Percentiles rank a stretch among this genome's conserved stretches.
Evolutionary conservation across 148 eudicot genomes (phyloP).

Genomic region (Cornus florida): DNA sequence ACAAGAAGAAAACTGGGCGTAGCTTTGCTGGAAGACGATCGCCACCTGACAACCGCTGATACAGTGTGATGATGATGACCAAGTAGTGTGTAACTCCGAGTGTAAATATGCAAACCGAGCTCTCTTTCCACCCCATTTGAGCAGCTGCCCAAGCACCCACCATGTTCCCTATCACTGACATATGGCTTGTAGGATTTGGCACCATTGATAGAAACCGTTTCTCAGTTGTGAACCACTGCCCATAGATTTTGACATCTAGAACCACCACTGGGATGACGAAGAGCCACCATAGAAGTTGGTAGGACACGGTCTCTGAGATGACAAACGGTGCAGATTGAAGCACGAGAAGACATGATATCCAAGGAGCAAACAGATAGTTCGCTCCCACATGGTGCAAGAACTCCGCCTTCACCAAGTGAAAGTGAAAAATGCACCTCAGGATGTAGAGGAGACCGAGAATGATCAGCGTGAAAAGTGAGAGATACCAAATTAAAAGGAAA

Average conservation of each 20-base stretch:
- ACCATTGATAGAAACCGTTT: constrained; percentile 36
- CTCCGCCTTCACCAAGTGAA: constrained; percentile 37
- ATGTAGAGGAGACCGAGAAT: constrained; percentile 26
- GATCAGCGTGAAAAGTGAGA: constrained; percentile 20
- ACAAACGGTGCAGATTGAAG: constrained; percentile 35
- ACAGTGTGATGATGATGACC: constrained; percentile 43
- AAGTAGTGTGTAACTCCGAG: constrained; percentile 46
- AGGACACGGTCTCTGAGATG: background rate
- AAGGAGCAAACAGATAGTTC: constrained; percentile 52
- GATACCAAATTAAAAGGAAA: constrained; percentile 33
- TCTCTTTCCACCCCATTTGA: constrained; percentile 43
- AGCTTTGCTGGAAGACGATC: constrained; percentile 26
- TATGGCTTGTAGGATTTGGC: constrained; percentile 50
- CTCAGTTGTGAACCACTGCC: constrained; percentile 51
- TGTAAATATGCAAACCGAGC: constrained; percentile 39
- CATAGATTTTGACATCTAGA: constrained; percentile 49
- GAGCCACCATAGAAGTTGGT: constrained; percentile 36
- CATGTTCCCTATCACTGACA: constrained; percentile 47
- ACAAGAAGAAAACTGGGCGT: constrained; percentile 45
- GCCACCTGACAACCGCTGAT: constrained; percentile 36
- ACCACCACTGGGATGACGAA: constrained; percentile 31
- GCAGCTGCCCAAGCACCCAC: constrained; percentile 41
- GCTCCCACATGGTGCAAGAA: constrained; percentile 38
- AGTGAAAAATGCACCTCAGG: constrained; percentile 28
- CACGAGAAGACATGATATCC: constrained; percentile 43